Base-by-base conservation (phyloP, 1,139 yeast species). In the Geotrichum siamense region DNA sequence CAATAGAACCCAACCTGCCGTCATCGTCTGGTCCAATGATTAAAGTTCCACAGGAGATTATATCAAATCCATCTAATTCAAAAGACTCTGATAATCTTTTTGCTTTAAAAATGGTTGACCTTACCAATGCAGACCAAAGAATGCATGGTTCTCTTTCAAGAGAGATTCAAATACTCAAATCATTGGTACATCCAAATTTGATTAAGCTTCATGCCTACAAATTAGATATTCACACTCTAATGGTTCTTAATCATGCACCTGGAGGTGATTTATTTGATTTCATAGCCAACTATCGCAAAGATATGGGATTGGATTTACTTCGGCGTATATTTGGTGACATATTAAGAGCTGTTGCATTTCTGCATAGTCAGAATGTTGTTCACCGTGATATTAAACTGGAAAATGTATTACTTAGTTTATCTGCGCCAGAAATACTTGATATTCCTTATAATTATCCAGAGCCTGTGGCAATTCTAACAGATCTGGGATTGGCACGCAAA, bases 311-410 rank as follows among this genome's bases (percentile, higher is more conserved):
- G 2, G 39, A 27, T 8, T 20, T 44, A 17, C 64, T 83, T 1
- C 69, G 76, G 45, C 70, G 85, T 20, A 66, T 87, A 0, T 79
- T 83, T 49, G 72, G 79, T 15, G 95, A 91, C 59, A 57, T 84
- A 2, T 73, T 78, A 5, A 59, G 70, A 2, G 91, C 94, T 0
- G 78, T 87, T 1, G 67, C 72, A n/a, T 85, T 82, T 58, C 66
- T 91, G 44, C 98, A 91, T 61, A 57, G 65, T 5, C 65, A 74
- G 45, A 63, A 73, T 50, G 74, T 87, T 17, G 82, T 89, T 13
- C 97, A 89, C 62, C 75, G 97, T 50, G 97, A 89, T 59, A 74
- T 89, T 53, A 86, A 87, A 64, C 69, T 89, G 32, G 97, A 89
- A 53, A 91, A 57, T 39, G 60, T 57, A 13, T 44, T 57, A 21